These are phyloP conservation scores for Hawksworthiomyces lignivorus DNA, from an alignment of 2,329 filamentous ascomycete genomes.

Conservation along the genomic window DNA sequence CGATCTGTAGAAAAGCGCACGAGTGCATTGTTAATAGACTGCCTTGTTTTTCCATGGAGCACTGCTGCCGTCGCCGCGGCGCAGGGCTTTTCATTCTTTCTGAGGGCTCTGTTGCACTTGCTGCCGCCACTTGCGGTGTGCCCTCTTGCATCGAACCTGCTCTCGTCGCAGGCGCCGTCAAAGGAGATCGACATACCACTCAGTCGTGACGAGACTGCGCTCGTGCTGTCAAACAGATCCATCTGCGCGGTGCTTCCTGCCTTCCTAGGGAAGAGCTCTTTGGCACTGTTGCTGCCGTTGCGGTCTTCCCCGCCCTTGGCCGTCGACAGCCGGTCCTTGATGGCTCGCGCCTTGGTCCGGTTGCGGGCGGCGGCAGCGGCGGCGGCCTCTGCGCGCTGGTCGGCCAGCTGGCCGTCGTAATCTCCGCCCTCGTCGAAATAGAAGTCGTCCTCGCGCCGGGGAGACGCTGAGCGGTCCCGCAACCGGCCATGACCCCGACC, in stretches of 20 bases:
- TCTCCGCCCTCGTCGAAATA: conserved; percentile 24
- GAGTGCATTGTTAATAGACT: background rate
- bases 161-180: background rate
- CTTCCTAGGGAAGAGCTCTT: conserved; percentile 47
- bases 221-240: conserved; percentile 25
- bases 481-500: conserved; percentile 21
- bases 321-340: conserved; percentile 33
- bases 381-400: conserved; percentile 15
- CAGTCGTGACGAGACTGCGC: conserved; percentile 16
- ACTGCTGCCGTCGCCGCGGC: no score
- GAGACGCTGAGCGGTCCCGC: conserved; percentile 47
- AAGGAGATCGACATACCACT: conserved; percentile 17
- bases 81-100: no score
- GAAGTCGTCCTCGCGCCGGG: conserved; percentile 34
- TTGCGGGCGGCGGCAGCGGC: conserved; percentile 26
- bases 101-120: conserved; percentile 16
- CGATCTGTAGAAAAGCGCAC: conserved; percentile 22
- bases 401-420: conserved; percentile 19
- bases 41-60: background rate
- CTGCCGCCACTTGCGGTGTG: conserved; percentile 13
- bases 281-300: conserved; percentile 23
- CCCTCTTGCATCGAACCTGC: no score
- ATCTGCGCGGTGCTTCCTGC: conserved; percentile 24
- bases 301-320: conserved; percentile 36
- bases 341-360: conserved; percentile 35